Evolutionary conservation across 2,329 filamentous ascomycete species (phyloP), one percentile per base, ranked within the genome.

Genomic region (Podosphaera xanthii): DNA sequence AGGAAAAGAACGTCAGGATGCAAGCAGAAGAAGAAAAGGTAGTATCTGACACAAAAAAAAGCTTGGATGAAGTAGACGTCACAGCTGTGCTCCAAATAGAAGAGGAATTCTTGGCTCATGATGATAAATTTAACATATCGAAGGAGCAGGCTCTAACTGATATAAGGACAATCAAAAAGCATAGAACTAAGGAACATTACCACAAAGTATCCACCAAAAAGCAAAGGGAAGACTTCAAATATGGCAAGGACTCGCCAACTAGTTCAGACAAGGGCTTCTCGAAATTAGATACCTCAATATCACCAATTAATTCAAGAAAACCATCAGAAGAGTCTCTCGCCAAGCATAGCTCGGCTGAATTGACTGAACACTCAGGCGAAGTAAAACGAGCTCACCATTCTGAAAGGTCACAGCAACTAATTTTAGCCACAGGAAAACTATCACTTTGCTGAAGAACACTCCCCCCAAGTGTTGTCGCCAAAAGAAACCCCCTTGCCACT

Each of bases 271-370:
- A 62, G 55, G 65, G 59, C 52, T 62, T 6, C 63, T 64, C 46
- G 63, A 75, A 0, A 82, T 81, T 68, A 74, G 74, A 64, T 80
- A 81, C 71, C 82, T 78, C 79, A 76, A 78, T 61, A 71, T 73
- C 55, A 67, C 71, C 60, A 78, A 75, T 66, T 77, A 75, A 63
- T 60, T 60, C 6, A 64, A 60, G 62, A 68, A 67, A 63, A 67
- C 64, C 64, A 60, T 63, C 64, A 57, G 38, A 31, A 57, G 14
- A 31, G 31, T 7, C 8, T 22, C 22, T 22, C 22, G 22, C 22
- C 22, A 22, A 22, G 22, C 22, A 22, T 1, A 22, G 22, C 4
- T 31, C 36, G 4, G n/a, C 8, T 70, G 71, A 61, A 70, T 71
- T 63, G 65, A 68, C 66, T 71, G 75, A 69, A 76, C 74, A 72